Conservation (phyloP, 1,284 basidiomycete species). For the Cystobasidium sp. region DNA sequence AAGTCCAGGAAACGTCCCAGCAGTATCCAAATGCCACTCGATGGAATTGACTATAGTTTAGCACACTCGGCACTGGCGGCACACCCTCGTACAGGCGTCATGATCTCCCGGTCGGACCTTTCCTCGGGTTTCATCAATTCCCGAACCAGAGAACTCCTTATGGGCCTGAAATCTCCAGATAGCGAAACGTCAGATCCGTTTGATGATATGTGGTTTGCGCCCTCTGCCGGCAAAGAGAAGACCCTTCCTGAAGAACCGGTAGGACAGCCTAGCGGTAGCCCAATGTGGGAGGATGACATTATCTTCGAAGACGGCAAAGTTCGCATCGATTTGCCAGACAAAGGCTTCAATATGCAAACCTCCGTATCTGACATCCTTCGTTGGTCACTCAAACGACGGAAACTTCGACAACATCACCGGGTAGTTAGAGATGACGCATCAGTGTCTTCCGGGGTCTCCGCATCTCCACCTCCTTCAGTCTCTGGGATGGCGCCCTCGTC, state of each 20-base stretch:
- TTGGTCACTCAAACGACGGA: constrained; percentile 16
- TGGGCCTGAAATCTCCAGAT: constrained; percentile 39
- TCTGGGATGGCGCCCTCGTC: neutral
- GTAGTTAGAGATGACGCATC: constrained; percentile 12
- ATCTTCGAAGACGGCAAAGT: constrained; percentile 34
- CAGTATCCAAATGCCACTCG: constrained; percentile 2
- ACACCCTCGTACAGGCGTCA: constrained; percentile 49
- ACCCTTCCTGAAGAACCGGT: neutral
- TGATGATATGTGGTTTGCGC: constrained; percentile 32
- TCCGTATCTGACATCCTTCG: constrained; percentile 29
- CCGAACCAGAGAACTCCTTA: constrained; percentile 46
- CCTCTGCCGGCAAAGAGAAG: constrained; percentile 16
- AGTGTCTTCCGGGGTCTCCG: constrained; percentile 9
- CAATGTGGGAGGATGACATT: constrained; percentile 27
- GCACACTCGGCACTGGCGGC: constrained; percentile 47
- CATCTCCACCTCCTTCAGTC: constrained; percentile 7
- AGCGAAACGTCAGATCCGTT: constrained; percentile 26
- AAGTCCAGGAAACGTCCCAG: neutral
- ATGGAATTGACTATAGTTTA: constrained; percentile 30
- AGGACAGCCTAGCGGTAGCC: neutral
- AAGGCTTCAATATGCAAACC: constrained; percentile 24
- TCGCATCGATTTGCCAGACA: constrained; percentile 30
- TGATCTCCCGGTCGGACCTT: constrained; percentile 46
- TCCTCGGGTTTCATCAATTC: constrained; percentile 49
- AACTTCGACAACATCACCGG: constrained; percentile 22